Percentiles rank a stretch among this genome's conserved stretches.
phyloP scores from a whole-genome alignment of 176 grass and related monocot genomes.

The Triticum urartu region DNA sequence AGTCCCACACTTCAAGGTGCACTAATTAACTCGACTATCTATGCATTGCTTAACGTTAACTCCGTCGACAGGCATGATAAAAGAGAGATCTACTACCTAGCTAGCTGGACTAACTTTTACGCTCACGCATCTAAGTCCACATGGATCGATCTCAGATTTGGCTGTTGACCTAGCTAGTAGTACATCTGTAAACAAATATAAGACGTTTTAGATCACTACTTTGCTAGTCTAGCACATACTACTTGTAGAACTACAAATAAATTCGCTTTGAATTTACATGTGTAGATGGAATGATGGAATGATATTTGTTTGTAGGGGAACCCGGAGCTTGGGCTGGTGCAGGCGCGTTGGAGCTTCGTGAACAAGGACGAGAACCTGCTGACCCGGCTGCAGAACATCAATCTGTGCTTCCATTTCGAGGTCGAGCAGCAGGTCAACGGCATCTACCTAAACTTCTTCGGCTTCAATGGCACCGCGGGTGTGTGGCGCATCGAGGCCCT shows the following conservation, averaged over 20 bases:
- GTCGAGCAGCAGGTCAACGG: constrained; percentile 99
- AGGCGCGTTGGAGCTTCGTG: constrained; percentile 93
- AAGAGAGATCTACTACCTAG: background rate
- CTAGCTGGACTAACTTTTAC: no score
- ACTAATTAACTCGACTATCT: no score
- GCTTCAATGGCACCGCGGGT: constrained; percentile 95
- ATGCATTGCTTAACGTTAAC: background rate
- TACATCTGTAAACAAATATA: no score
- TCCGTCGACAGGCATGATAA: constrained; percentile 29
- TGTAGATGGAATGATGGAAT: background rate
- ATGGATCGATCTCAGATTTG: background rate
- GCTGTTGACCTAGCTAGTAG: background rate
- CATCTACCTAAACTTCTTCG: constrained; percentile 93
- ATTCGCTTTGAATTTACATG: background rate
- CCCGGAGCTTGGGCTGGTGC: constrained; percentile 81
- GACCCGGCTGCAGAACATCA: constrained; percentile 96
- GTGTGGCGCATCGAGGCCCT: constrained; percentile 97
- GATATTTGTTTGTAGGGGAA: constrained; percentile 42
- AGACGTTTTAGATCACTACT: no score
- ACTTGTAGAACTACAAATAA: no score
- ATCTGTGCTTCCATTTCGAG: constrained; percentile 98
- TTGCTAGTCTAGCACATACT: no score
- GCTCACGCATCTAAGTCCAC: background rate
- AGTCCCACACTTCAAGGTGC: constrained; percentile 83
- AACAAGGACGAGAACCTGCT: constrained; percentile 96